phyloP scores from a whole-genome alignment of 1,284 basidiomycete species.

The Peniophora sp. region DNA sequence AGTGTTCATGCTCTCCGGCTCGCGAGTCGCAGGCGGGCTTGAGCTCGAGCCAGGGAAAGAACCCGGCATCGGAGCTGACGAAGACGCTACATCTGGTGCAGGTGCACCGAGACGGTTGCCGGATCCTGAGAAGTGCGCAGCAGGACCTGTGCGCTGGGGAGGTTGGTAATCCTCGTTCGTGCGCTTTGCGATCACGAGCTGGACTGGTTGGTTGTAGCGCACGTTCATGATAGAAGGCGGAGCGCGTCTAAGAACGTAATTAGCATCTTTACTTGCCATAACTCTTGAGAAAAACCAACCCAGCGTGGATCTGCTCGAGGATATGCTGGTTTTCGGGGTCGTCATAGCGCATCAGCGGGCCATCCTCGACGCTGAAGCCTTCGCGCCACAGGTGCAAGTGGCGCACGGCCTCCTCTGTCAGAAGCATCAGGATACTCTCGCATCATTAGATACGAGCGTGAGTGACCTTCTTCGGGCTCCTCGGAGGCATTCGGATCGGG shows the following conservation, averaged over 20 bases:
- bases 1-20: slow-evolving; percentile 36
- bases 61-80: slow-evolving; percentile 43
- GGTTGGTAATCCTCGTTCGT: slow-evolving; percentile 70
- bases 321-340: slow-evolving; percentile 72
- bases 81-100: slow-evolving; percentile 32
- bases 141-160: slow-evolving; percentile 28
- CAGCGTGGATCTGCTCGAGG: slow-evolving; percentile 74
- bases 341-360: slow-evolving; percentile 79
- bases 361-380: slow-evolving; percentile 91
- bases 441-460: slow-evolving; percentile 1
- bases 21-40: slow-evolving; percentile 14
- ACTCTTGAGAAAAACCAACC: slow-evolving; percentile 37
- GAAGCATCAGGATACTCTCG: neutral
- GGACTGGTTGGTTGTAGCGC: slow-evolving; percentile 74
- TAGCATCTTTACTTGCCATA: neutral
- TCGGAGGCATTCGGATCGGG: slow-evolving; percentile 54
- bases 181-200: slow-evolving; percentile 76
- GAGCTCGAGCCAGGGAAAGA: slow-evolving; percentile 26
- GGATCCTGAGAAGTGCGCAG: slow-evolving; percentile 58
- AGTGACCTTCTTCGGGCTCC: neutral
- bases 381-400: slow-evolving; percentile 91
- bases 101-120: slow-evolving; percentile 82
- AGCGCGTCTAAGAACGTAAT: slow-evolving; percentile 45
- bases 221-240: slow-evolving; percentile 79
- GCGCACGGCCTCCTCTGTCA: slow-evolving; percentile 56